phyloP scores from a whole-genome alignment of 2,329 filamentous ascomycete genomes.

The Ceratocystis lukuohia region DNA sequence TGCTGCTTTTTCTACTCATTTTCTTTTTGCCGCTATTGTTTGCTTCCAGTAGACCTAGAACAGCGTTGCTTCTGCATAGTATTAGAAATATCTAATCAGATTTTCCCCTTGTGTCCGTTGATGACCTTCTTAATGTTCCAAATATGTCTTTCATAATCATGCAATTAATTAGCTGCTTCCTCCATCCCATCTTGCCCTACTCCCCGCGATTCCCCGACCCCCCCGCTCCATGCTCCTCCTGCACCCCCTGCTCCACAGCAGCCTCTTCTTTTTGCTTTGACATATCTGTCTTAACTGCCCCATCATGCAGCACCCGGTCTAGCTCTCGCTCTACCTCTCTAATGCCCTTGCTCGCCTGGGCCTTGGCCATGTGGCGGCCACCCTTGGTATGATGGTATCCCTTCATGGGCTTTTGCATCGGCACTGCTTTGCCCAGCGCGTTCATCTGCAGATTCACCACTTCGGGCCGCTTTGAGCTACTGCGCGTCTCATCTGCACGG shows the following conservation, averaged over 20 bases:
- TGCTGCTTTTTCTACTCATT: background rate
- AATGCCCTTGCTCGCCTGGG: constrained; percentile 14
- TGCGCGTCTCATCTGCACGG: constrained; percentile 12
- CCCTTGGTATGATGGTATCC: constrained; percentile 19
- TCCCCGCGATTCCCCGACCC: no score
- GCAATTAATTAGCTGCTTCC: constrained; percentile 2
- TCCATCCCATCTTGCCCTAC: background rate
- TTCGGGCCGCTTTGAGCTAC: constrained; percentile 10
- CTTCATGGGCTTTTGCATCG: constrained; percentile 19
- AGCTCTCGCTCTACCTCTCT: constrained; percentile 13
- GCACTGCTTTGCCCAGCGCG: constrained; percentile 17
- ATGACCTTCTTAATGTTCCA: constrained; percentile 14
- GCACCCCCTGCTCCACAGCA: background rate
- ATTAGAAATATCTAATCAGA: background rate
- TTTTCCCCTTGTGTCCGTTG: background rate
- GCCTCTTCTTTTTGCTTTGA: background rate
- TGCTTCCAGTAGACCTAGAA: no score
- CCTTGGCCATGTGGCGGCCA: constrained; percentile 18
- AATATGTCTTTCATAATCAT: constrained; percentile 9
- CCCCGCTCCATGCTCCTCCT: background rate
- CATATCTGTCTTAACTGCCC: constrained; percentile 8
- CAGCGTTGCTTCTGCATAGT: background rate
- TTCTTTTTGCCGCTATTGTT: background rate
- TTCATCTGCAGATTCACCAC: constrained; percentile 19
- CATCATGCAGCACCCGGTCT: constrained; percentile 16